A percentile compares a stretch with the other conserved stretches of the same genome.
phyloP scores from a whole-genome alignment of 1,139 yeast species.

The Saccharomyces pastorianus region DNA sequence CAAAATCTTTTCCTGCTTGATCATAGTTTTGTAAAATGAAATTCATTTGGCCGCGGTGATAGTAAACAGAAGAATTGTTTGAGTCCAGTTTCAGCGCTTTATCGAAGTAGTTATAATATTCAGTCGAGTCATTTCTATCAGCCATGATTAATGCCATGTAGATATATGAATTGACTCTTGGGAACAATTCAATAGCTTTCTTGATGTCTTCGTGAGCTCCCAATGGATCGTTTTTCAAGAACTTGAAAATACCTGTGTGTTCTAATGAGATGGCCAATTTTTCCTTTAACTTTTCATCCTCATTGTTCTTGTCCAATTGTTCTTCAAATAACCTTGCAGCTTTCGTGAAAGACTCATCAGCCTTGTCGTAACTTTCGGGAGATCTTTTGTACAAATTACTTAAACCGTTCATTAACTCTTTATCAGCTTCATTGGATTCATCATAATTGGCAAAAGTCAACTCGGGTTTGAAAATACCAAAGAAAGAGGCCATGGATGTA shows the following conservation, averaged over 20 bases:
- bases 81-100: slow-evolving; percentile 66
- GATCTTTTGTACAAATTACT: slow-evolving; percentile 56
- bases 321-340: slow-evolving; percentile 53
- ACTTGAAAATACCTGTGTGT: slow-evolving; percentile 73
- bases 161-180: slow-evolving; percentile 78
- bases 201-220: slow-evolving; percentile 54
- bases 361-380: slow-evolving; percentile 63
- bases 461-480: slow-evolving; percentile 47
- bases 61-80: slow-evolving; percentile 71
- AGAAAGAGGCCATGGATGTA: slow-evolving; percentile 76
- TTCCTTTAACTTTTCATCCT: slow-evolving; percentile 31
- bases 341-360: slow-evolving; percentile 59
- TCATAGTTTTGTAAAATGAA: slow-evolving; percentile 71
- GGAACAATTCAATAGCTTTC: slow-evolving; percentile 56
- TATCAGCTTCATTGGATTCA: slow-evolving; percentile 52
- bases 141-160: slow-evolving; percentile 79
- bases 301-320: slow-evolving; percentile 29
- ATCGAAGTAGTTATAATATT: slow-evolving; percentile 48
- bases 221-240: slow-evolving; percentile 67
- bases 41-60: slow-evolving; percentile 89
- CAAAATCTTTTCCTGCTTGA: slow-evolving; percentile 68
- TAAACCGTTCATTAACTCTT: slow-evolving; percentile 61
- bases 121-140: slow-evolving; percentile 65
- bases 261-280: slow-evolving; percentile 71
- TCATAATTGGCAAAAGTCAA: slow-evolving; percentile 28